phyloP scores from a whole-genome alignment of 1,284 basidiomycete genomes.

The Neonothopanus nambi region DNA sequence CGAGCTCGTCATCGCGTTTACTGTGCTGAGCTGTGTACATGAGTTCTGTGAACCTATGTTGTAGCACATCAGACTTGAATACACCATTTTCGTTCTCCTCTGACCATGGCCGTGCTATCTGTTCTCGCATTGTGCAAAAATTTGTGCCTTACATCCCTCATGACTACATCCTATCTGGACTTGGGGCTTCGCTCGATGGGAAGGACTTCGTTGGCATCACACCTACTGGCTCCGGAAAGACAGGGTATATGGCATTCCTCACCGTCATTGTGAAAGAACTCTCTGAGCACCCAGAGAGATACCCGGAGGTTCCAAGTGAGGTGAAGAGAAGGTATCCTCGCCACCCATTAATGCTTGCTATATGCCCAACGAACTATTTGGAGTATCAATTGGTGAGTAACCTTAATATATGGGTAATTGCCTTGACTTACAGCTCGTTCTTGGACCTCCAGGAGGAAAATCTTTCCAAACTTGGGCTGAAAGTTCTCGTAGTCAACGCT shows the following conservation, averaged over 20 bases:
- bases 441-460: constrained; percentile 1
- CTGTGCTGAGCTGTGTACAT: no score
- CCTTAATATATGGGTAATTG: neutral
- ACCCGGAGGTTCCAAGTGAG: neutral
- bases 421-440: no score
- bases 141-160: constrained; percentile 18
- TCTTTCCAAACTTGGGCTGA: neutral
- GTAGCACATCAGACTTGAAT: no score
- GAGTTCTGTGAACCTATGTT: no score
- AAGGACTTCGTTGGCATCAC: constrained; percentile 23
- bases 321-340: constrained; percentile 5
- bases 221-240: constrained; percentile 20
- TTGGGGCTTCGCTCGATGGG: constrained; percentile 21
- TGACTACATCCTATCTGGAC: constrained; percentile 25
- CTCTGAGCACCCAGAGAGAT: constrained; percentile 9
- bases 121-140: constrained; percentile 9
- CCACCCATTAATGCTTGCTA: constrained; percentile 12
- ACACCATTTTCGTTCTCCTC: no score
- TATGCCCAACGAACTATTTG: constrained; percentile 19
- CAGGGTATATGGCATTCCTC: constrained; percentile 16
- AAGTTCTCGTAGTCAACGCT: constrained; percentile 8
- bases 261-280: constrained; percentile 16
- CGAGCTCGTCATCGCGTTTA: no score
- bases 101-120: no score
- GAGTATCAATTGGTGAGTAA: constrained; percentile 6